Evolutionary conservation across 1,284 basidiomycete species (phyloP), one percentile per base, ranked within the genome.

Genomic region (Cronartium quercuum): DNA sequence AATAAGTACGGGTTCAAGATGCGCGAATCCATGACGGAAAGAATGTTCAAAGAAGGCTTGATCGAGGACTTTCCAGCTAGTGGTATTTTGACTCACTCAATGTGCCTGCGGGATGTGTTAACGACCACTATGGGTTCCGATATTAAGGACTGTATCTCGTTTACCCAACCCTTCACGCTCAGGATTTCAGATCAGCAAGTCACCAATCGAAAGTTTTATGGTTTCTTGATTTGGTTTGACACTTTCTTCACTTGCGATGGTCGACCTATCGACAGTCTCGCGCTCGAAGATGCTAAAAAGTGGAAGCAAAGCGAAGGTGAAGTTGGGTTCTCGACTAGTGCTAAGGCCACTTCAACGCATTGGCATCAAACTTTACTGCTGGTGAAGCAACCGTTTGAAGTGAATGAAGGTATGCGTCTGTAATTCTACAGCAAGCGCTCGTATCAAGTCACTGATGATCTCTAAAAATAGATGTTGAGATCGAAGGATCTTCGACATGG

Each of bases 311-410:
- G 67, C 34, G 84, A 85, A 40, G 86, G 86, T 18, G 83, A 88
- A 40, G 88, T 88, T 7, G 91, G 90, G 81, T 98, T 98, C 82
- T 95, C 92, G 77, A 98, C 95, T 0, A 92, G 93, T 0, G 93
- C 95, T 4, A 77, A 83, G 78, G 91, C 91, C 77, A 87, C 88
- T 64, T 88, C 91, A 29, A 98, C 95, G n/a, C 95, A 98, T 82
- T 98, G 95, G 95, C 95, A 95, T 82, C 95, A 98, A 81, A 94
- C 94, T 0, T 80, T 94, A 12, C 96, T 98, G 82, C 83, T 98
- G 77, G 84, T 98, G 77, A 86, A 87, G 71, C 87, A 93, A 67
- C 90, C 92, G 0, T 87, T 98, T 76, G 80, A 82, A 34, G 88
- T 91, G 0, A 84, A 86, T 7, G 87, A 90, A 81, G 93, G 92